Percentiles rank a stretch among this genome's conserved stretches.
Evolutionary conservation across 129 eudicot genomes (phyloP).

Genomic region (Tagetes erecta): DNA sequence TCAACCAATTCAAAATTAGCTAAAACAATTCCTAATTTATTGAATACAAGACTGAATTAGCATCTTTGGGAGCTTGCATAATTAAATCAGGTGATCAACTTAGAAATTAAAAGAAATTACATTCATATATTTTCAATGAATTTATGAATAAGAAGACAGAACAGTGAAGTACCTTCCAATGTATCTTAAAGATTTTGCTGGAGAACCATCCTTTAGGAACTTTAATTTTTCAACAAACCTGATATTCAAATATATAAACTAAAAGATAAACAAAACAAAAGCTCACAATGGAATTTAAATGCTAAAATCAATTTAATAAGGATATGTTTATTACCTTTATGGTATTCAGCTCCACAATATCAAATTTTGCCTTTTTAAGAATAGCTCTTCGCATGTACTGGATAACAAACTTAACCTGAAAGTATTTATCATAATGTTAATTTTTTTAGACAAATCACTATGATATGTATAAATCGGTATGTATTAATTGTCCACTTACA

Average conservation of each 20-base stretch:
- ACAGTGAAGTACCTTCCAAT: constrained; percentile 75
- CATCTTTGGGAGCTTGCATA: too few species aligned
- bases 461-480: neutral
- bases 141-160: too few species aligned
- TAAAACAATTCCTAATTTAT: too few species aligned
- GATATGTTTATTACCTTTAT: constrained; percentile 52
- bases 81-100: too few species aligned
- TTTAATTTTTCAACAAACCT: constrained; percentile 94
- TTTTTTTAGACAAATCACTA: constrained; percentile 13
- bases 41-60: too few species aligned
- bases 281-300: neutral
- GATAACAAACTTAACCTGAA: constrained; percentile 87
- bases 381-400: constrained; percentile 93
- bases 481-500: constrained; percentile 41
- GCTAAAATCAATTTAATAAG: neutral
- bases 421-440: neutral
- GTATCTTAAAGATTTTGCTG: constrained; percentile 91
- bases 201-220: constrained; percentile 83
- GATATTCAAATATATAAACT: constrained; percentile 8
- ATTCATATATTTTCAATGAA: too few species aligned
- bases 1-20: too few species aligned
- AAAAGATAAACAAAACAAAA: neutral
- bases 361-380: constrained; percentile 94
- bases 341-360: constrained; percentile 76
- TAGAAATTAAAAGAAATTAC: too few species aligned